These are phyloP conservation scores for Suillus clintonianus DNA, from an alignment of 768 basidiomycete genomes.

Conservation along the genomic window DNA sequence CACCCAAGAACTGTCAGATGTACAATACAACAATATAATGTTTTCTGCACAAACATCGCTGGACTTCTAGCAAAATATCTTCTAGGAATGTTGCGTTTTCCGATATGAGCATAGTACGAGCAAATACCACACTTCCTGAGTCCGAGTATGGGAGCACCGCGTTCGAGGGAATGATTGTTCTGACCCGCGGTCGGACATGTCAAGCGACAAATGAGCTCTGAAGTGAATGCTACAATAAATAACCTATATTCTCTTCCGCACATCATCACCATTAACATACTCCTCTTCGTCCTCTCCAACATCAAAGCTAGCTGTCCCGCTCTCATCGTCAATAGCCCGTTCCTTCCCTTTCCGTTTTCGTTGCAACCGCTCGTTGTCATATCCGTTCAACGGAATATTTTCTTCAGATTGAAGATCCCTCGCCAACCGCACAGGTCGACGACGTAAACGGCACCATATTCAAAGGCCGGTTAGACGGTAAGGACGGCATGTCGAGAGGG, in stretches of 20 bases:
- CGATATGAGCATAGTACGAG: not conserved
- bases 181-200: not conserved
- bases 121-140: not conserved
- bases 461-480: conserved; percentile 48
- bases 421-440: conserved; percentile 28
- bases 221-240: not conserved
- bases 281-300: conserved; percentile 57
- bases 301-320: conserved; percentile 51
- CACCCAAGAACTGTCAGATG: too few relatives aligned
- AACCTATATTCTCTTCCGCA: not conserved
- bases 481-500: not conserved
- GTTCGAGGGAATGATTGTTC: not conserved
- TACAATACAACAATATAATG: too few relatives aligned
- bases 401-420: conserved; percentile 49
- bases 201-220: not conserved
- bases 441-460: conserved; percentile 75
- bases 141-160: not conserved
- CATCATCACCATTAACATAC: conserved; percentile 14
- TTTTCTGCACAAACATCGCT: too few relatives aligned
- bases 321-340: conserved; percentile 35
- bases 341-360: conserved; percentile 51
- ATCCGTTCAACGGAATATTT: conserved; percentile 65
- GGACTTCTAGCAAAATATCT: too few relatives aligned
- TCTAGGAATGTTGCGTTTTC: too few relatives aligned
- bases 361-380: conserved; percentile 41